Evolutionary conservation across 768 basidiomycete genomes (phyloP).

Genomic region (Lentinula guzmanii): DNA sequence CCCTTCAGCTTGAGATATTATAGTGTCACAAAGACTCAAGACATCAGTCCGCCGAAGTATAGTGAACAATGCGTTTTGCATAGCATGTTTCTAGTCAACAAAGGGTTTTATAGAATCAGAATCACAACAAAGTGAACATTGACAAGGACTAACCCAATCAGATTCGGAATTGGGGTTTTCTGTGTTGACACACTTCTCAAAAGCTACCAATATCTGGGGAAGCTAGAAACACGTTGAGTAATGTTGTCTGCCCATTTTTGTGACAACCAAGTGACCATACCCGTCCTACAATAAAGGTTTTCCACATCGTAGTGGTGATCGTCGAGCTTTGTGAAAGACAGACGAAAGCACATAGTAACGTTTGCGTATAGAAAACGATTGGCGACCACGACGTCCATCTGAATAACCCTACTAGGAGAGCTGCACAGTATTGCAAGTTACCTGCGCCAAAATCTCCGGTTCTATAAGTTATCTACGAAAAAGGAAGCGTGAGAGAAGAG

Average conservation of each 20-base stretch:
- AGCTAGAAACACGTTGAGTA: slow-evolving; percentile 34
- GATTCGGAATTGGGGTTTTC: slow-evolving; percentile 40
- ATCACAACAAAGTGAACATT: background rate
- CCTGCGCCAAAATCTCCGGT: slow-evolving; percentile 62
- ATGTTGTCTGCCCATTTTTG: background rate
- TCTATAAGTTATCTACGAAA: slow-evolving; percentile 47
- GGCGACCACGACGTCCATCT: slow-evolving; percentile 63
- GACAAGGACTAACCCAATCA: slow-evolving; percentile 48
- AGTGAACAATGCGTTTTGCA: slow-evolving; percentile 45
- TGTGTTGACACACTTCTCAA: slow-evolving; percentile 48
- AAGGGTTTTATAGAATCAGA: background rate
- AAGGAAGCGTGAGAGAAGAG: background rate
- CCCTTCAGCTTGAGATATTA: slow-evolving; percentile 27
- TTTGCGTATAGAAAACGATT: slow-evolving; percentile 59
- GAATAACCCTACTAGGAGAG: slow-evolving; percentile 48
- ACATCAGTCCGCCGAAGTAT: slow-evolving; percentile 44
- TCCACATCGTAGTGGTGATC: slow-evolving; percentile 47
- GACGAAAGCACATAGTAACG: slow-evolving; percentile 56
- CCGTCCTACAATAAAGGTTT: slow-evolving; percentile 64
- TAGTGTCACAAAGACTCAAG: slow-evolving; percentile 46
- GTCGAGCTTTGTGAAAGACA: slow-evolving; percentile 50
- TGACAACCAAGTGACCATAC: slow-evolving; percentile 33
- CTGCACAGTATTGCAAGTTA: slow-evolving; percentile 43
- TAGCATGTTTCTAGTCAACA: slow-evolving; percentile 25
- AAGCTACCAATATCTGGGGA: slow-evolving; percentile 49